These are phyloP conservation scores for Cercis canadensis DNA, from an alignment of 306 rosid genomes.

Conservation along the genomic window DNA sequence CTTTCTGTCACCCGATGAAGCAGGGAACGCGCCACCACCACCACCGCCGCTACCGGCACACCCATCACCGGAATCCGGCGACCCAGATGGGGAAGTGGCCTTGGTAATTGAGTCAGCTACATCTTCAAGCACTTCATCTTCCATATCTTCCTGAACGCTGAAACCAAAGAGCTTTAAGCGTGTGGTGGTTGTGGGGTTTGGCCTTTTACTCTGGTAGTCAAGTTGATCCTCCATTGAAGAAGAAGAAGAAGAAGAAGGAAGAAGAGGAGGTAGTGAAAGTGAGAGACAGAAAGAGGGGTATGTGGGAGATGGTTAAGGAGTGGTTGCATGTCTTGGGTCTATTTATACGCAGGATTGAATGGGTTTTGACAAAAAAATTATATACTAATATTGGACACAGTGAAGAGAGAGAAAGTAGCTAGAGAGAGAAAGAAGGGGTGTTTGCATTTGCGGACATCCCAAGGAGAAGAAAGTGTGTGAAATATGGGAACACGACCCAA, in stretches of 20 bases:
- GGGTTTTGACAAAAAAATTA: slow-evolving; percentile 34
- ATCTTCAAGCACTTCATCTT: slow-evolving; percentile 46
- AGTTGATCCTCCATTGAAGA: slow-evolving; percentile 45
- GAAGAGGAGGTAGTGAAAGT: slow-evolving; percentile 31
- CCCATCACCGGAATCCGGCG: slow-evolving; percentile 60
- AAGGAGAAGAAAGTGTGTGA: slow-evolving; percentile 62
- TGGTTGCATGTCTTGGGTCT: slow-evolving; percentile 69
- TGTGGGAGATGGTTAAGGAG: slow-evolving; percentile 17
- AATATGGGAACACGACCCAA: slow-evolving; percentile 75
- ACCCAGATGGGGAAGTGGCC: slow-evolving; percentile 60
- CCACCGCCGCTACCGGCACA: background rate
- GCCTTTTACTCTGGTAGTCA: slow-evolving; percentile 55
- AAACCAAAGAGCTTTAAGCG: slow-evolving; percentile 86
- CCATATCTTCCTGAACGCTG: slow-evolving; percentile 66
- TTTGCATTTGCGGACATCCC: slow-evolving; percentile 59
- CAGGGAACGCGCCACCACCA: slow-evolving; percentile 28
- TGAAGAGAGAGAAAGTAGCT: background rate
- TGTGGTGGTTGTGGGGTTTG: slow-evolving; percentile 54
- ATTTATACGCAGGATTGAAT: slow-evolving; percentile 60
- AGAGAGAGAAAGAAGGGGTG: slow-evolving; percentile 35
- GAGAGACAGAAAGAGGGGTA: slow-evolving; percentile 41
- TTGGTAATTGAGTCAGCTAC: slow-evolving; percentile 52
- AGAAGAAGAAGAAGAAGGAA: background rate
- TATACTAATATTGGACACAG: slow-evolving; percentile 28
- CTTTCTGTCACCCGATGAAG: slow-evolving; percentile 77